Base-by-base conservation (phyloP, 2,329 filamentous ascomycete species). In the Diaporthe sp. region DNA sequence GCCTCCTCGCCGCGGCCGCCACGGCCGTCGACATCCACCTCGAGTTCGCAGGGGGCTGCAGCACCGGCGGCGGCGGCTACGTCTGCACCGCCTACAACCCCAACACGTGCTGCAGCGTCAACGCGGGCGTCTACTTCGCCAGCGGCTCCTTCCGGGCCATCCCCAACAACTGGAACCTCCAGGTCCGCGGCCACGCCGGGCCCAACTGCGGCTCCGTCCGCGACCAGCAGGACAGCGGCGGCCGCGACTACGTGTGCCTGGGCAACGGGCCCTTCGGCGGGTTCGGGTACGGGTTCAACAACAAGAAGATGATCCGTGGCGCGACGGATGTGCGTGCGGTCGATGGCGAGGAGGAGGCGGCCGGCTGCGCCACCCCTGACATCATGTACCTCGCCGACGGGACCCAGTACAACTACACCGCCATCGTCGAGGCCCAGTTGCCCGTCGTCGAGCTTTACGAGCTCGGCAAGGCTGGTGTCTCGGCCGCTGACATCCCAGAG, bases 1-100 rank as follows among this genome's bases (percentile, higher is more conserved):
- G 4, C 60, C 39, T 65, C 60, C 8, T 65, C 60, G 60, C 60
- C 60, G 47, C 60, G 3, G 60, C 60, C 60, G 42, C 60, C 60
- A 13, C 60, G 39, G 60, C 60, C 60, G n/a, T 65, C 60, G 60
- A 65, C 42, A 17, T 65, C 17, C 60, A 65, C 60, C 60, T 65
- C 42, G 60, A 65, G 60, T 65, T 28, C 42, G 15, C 39, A 28
- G 42, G 42, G 15, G 15, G 15, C 25, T 65, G 60, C 60, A 34
- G 17, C 42, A 47, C 60, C 25, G 12, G 42, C 60, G 42, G 39
- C 39, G 60, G 60, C 60, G 60, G 60, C 17, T 31, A 17, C 60
- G 31, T 65, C 60, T 65, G 60, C 60, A 17, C 5, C 15, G 7
- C 7, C 60, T n/a, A 7, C 17, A 44, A 65, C 39, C 60, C 60